Evolutionary conservation across 495 filamentous ascomycete species (phyloP).

Genomic region (Rostrohypoxylon terebratum): DNA sequence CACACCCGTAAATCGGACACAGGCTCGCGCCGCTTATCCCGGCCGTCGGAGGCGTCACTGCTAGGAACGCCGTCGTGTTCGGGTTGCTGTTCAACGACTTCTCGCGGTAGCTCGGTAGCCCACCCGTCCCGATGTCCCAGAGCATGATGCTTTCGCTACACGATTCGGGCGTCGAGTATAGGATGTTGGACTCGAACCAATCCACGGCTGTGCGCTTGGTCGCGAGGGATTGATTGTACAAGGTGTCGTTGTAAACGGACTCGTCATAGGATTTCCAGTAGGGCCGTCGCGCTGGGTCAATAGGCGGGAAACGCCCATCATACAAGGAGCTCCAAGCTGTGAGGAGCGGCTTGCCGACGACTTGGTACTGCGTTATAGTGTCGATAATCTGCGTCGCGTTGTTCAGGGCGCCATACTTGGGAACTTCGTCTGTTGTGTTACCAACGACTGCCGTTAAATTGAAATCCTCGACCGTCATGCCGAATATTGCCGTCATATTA

Average conservation of each 20-base stretch:
- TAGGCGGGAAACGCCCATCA: slow-evolving; percentile 54
- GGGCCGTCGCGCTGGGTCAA: slow-evolving; percentile 49
- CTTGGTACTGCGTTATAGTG: slow-evolving; percentile 39
- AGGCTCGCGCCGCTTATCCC: slow-evolving; percentile 50
- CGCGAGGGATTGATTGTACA: slow-evolving; percentile 46
- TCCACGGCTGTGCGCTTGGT: slow-evolving; percentile 50
- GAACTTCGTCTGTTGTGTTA: slow-evolving; percentile 49
- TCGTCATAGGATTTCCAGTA: slow-evolving; percentile 45
- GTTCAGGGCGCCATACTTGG: slow-evolving; percentile 23
- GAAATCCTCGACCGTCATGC: slow-evolving; percentile 54
- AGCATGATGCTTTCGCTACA: slow-evolving; percentile 56
- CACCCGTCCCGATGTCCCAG: slow-evolving; percentile 58
- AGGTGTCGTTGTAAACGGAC: slow-evolving; percentile 29
- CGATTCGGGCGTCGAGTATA: slow-evolving; percentile 52
- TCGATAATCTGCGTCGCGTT: slow-evolving; percentile 24
- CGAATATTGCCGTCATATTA: slow-evolving; percentile 67
- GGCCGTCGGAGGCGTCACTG: slow-evolving; percentile 45
- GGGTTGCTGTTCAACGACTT: slow-evolving; percentile 46
- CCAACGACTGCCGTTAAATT: slow-evolving; percentile 47
- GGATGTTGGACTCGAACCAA: slow-evolving; percentile 53
- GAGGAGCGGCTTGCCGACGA: slow-evolving; percentile 47
- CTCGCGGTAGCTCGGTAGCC: slow-evolving; percentile 54
- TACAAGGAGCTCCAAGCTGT: slow-evolving; percentile 44
- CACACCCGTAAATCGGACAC: slow-evolving; percentile 54
- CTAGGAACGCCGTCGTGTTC: slow-evolving; percentile 50